Evolutionary conservation across 2,329 filamentous ascomycete genomes (phyloP), one percentile per base, ranked within the genome.

Genomic region (Neopestalotiopsis rosae): DNA sequence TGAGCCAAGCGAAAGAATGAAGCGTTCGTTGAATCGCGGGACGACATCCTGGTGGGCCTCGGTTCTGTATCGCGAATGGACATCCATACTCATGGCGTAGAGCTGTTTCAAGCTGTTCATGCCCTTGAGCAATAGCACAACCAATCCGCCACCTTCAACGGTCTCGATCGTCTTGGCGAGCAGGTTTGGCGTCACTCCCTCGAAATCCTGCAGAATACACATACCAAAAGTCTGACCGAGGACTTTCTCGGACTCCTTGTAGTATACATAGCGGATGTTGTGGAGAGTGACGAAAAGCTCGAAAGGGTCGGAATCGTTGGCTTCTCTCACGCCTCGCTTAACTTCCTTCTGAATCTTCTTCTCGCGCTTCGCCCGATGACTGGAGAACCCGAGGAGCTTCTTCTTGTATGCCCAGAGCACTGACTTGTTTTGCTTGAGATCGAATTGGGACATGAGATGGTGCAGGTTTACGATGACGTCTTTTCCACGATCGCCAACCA

Each of bases 191-290:
- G 96, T 99, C 74, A 99, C 89, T 56, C 95, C 96, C 82, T 99
- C 96, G 76, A 99, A 99, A 79, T 99, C 96, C 81, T 99, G 96
- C 74, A 99, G 84, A 72, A 99, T 97, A 80, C 94, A 98, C 94
- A 98, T 98, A 79, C 95, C 95, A 79, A 96, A 99, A 58, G 96
- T 99, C 81, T 98, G 97, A 79, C 96, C 96, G 68, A 98, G 83
- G 78, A 99, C 98, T 86, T 98, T 98, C 77, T 99, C 96, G 34
- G 96, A 98, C 84, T 99, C 96, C 83, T 99, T 99, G 86, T 99
- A 99, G 87, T 97, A 99, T 69, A 96, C 94, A 88, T 99, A 99
- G 81, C 96, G 93, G 79, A 99, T 97, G 81, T 98, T 94, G 84
- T 98, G 93, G 68, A 97, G 90, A 69, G 94, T 96, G 75, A 98